A percentile compares a stretch with the other conserved stretches of the same genome.
These are phyloP conservation scores for Penstemon barbatus DNA, from an alignment of 257 asterid species.

Conservation along the genomic window DNA sequence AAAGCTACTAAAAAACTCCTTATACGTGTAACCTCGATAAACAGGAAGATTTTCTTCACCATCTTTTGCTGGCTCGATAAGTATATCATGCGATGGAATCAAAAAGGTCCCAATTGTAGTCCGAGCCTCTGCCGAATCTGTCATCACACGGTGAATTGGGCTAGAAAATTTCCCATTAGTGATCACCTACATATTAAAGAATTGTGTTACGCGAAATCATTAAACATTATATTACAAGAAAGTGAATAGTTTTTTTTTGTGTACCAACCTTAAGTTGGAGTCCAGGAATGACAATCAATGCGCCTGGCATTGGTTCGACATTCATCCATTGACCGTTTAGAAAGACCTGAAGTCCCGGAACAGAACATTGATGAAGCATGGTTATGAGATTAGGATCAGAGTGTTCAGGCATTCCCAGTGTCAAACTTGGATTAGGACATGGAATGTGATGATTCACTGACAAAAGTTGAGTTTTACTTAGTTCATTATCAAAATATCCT, in stretches of 20 bases:
- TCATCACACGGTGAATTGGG: slow-evolving; percentile 58
- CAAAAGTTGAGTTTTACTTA: slow-evolving; percentile 43
- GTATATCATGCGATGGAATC: slow-evolving; percentile 45
- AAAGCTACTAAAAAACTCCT: slow-evolving; percentile 43
- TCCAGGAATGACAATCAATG: slow-evolving; percentile 49
- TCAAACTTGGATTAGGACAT: slow-evolving; percentile 71
- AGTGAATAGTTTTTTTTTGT: no score
- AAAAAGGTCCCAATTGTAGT: slow-evolving; percentile 52
- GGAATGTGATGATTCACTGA: slow-evolving; percentile 69
- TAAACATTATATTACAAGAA: not conserved
- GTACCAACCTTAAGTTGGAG: slow-evolving; percentile 43
- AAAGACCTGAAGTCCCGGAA: slow-evolving; percentile 51
- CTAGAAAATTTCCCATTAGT: slow-evolving; percentile 55
- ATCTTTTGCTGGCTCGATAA: slow-evolving; percentile 44
- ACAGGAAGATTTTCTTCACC: slow-evolving; percentile 23
- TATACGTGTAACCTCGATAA: slow-evolving; percentile 46
- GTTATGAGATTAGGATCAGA: slow-evolving; percentile 65
- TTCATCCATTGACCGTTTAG: slow-evolving; percentile 53
- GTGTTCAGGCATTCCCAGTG: slow-evolving; percentile 67
- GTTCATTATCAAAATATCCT: slow-evolving; percentile 40
- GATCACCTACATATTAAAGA: slow-evolving; percentile 39
- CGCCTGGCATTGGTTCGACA: slow-evolving; percentile 44
- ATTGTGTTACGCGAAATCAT: not conserved
- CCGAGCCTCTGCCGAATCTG: slow-evolving; percentile 41
- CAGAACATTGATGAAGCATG: slow-evolving; percentile 53